Conservation (phyloP, 352 stramenopile genomes). For the Globisporangium barbulae region DNA sequence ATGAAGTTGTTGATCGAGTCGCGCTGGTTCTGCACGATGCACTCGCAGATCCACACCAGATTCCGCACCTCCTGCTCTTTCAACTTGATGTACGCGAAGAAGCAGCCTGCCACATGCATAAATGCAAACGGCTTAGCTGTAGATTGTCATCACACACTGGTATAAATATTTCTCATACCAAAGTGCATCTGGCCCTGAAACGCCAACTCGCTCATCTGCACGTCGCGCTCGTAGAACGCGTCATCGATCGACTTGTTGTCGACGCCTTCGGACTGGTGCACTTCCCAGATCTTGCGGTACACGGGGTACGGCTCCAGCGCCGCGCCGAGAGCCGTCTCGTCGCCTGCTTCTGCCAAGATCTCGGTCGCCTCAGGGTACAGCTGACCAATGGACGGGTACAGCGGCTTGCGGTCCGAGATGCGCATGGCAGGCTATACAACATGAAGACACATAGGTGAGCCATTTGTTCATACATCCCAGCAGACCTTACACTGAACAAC, state of each 20-base stretch:
- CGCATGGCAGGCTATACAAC: slow-evolving; percentile 90
- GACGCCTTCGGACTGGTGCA: slow-evolving; percentile 91
- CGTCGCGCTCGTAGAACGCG: slow-evolving; percentile 98
- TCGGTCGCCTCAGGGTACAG: slow-evolving; percentile 97
- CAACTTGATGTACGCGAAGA: slow-evolving; percentile 99
- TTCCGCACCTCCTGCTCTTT: slow-evolving; percentile 99
- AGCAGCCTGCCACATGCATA: slow-evolving; percentile 54
- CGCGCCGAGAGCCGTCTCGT: slow-evolving; percentile 83
- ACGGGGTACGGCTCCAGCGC: slow-evolving; percentile 95
- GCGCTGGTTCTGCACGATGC: slow-evolving; percentile 98
- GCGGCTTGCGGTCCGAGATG: slow-evolving; percentile 94
- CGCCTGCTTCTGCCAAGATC: slow-evolving; percentile 90
- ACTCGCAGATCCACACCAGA: slow-evolving; percentile 99
- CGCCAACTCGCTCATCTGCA: slow-evolving; percentile 96
- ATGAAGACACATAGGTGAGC: slow-evolving; percentile 18
- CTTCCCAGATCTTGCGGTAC: slow-evolving; percentile 97
- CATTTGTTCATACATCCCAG: not conserved
- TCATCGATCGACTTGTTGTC: slow-evolving; percentile 99
- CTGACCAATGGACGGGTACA: slow-evolving; percentile 97
- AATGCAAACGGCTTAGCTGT: not conserved
- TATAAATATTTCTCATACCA: slow-evolving; percentile 35
- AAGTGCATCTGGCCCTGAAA: slow-evolving; percentile 99
- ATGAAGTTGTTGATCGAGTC: slow-evolving; percentile 99
- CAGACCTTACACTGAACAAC: not conserved
- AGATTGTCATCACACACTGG: not conserved